phyloP scores from a whole-genome alignment of 768 basidiomycete species.

The Naganishia vaughanmartiniae region DNA sequence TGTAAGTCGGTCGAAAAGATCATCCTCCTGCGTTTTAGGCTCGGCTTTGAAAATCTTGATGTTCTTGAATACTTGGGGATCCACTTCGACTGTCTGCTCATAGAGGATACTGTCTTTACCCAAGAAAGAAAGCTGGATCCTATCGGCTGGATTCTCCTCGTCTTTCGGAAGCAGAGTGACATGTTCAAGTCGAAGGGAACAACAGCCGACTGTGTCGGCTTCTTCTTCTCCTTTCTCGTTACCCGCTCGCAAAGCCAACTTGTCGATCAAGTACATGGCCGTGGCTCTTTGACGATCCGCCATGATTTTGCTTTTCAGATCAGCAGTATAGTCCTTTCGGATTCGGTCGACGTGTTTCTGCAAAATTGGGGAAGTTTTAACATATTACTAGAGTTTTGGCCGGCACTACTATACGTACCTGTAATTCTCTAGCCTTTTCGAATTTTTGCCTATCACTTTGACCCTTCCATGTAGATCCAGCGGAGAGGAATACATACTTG shows the following conservation, averaged over 20 bases:
- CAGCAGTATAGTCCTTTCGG: conserved; percentile 77
- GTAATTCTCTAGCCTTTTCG: conserved; percentile 93
- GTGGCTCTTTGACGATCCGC: conserved; percentile 95
- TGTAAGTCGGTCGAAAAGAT: conserved; percentile 89
- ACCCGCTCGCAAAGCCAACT: conserved; percentile 92
- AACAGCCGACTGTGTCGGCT: conserved; percentile 98
- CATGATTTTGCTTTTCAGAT: conserved; percentile 87
- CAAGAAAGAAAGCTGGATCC: conserved; percentile 88
- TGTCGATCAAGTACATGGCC: conserved; percentile 98
- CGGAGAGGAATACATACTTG: conserved; percentile 97
- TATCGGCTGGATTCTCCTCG: conserved; percentile 50
- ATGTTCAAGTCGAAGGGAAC: conserved; percentile 94
- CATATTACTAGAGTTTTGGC: neutral
- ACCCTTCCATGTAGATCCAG: conserved; percentile 95
- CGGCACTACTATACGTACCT: conserved; percentile 58
- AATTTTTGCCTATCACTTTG: conserved; percentile 98
- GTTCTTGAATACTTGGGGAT: conserved; percentile 94
- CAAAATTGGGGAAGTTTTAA: conserved; percentile 17
- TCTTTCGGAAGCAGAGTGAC: conserved; percentile 85
- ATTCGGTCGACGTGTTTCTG: conserved; percentile 89
- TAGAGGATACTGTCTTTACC: conserved; percentile 99
- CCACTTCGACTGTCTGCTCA: conserved; percentile 77
- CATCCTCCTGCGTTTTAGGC: conserved; percentile 80
- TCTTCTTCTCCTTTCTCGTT: conserved; percentile 99
- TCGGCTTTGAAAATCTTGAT: conserved; percentile 89